phyloP scores from a whole-genome alignment of 805 yeast genomes.

The Metschnikowia colocasiae region DNA sequence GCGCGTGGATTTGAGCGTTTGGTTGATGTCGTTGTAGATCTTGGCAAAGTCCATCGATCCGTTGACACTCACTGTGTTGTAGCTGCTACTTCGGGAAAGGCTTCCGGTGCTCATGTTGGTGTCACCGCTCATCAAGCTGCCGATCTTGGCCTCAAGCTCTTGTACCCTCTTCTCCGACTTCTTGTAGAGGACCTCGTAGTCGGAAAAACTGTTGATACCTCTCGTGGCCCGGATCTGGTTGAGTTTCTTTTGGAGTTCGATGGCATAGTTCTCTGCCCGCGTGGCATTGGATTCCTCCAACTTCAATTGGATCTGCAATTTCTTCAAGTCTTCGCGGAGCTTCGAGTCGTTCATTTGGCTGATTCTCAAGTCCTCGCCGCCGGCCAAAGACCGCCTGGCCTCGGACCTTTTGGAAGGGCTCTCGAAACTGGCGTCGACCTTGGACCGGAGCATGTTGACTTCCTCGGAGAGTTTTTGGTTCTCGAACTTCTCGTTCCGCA shows the following conservation, averaged over 20 bases:
- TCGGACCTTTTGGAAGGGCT: constrained; percentile 19
- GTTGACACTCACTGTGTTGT: constrained; percentile 24
- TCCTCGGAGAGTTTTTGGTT: constrained; percentile 51
- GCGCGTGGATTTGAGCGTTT: constrained; percentile 41
- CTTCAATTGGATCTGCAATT: constrained; percentile 46
- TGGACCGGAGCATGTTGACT: constrained; percentile 52
- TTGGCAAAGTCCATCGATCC: constrained; percentile 42
- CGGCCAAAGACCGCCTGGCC: constrained; percentile 30
- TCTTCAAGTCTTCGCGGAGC: constrained; percentile 41
- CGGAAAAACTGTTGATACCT: constrained; percentile 32
- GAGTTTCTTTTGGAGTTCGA: constrained; percentile 41
- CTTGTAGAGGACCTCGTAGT: constrained; percentile 34
- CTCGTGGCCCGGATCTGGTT: constrained; percentile 41
- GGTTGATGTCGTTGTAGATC: constrained; percentile 48
- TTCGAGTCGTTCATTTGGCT: constrained; percentile 16
- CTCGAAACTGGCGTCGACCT: constrained; percentile 17
- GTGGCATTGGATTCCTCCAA: constrained; percentile 48
- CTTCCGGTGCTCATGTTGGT: constrained; percentile 4
- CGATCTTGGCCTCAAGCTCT: constrained; percentile 30
- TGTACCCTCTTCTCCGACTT: constrained; percentile 33
- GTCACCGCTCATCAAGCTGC: constrained; percentile 8
- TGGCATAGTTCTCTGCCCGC: constrained; percentile 49
- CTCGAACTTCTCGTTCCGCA: constrained; percentile 46
- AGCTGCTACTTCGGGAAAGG: constrained; percentile 34
- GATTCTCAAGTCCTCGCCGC: constrained; percentile 28